These are phyloP conservation scores for Morella rubra DNA, from an alignment of 306 rosid species.

Conservation along the genomic window DNA sequence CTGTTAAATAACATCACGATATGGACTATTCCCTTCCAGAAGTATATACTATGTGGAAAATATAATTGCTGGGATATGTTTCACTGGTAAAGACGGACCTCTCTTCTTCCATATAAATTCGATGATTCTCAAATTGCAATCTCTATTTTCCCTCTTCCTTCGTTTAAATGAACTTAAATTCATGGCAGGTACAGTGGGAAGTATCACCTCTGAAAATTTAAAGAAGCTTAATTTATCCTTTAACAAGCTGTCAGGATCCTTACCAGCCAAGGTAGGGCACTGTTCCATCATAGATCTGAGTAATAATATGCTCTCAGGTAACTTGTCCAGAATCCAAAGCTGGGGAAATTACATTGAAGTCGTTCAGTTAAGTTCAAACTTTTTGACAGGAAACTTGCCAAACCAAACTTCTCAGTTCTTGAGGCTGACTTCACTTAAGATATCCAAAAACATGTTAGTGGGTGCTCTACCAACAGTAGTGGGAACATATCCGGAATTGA, in stretches of 20 bases:
- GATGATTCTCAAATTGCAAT: not conserved
- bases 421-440: slow-evolving; percentile 54
- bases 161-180: slow-evolving; percentile 17
- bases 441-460: slow-evolving; percentile 63
- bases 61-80: not conserved
- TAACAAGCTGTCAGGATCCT: slow-evolving; percentile 65
- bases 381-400: slow-evolving; percentile 55
- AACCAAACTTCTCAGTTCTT: slow-evolving; percentile 55
- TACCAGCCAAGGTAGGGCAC: slow-evolving; percentile 62
- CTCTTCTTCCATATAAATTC: too few relatives aligned
- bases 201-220: slow-evolving; percentile 67
- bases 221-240: slow-evolving; percentile 76
- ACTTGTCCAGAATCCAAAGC: slow-evolving; percentile 56
- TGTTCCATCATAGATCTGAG: slow-evolving; percentile 69
- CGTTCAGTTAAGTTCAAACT: slow-evolving; percentile 63
- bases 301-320: slow-evolving; percentile 61
- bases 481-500: slow-evolving; percentile 64
- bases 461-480: slow-evolving; percentile 63
- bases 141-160: slow-evolving; percentile 8
- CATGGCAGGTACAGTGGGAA: slow-evolving; percentile 59
- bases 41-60: not conserved
- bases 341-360: slow-evolving; percentile 84
- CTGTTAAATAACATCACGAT: not conserved
- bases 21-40: not conserved
- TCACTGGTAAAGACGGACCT: not conserved